Evolutionary conservation across 768 basidiomycete species (phyloP).

Genomic region (Austroboletus festivus): DNA sequence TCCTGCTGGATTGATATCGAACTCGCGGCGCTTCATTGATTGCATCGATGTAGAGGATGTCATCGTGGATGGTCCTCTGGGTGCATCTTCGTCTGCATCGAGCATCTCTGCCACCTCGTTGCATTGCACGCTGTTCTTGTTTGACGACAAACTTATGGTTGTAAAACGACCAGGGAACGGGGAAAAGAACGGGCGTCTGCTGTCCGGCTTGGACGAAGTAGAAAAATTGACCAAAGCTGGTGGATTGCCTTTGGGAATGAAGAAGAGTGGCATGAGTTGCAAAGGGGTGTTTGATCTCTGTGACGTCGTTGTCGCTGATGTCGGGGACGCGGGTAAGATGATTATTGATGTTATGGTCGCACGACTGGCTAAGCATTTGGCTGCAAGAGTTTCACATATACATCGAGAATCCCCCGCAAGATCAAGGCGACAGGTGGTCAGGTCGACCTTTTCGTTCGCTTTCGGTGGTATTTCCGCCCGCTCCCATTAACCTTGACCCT

Average conservation of each 20-base stretch:
- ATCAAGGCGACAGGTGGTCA: conserved; percentile 84
- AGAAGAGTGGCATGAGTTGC: conserved; percentile 78
- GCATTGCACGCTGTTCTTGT: conserved; percentile 87
- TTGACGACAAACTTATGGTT: conserved; percentile 91
- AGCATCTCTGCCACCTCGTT: conserved; percentile 47
- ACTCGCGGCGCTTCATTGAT: conserved; percentile 83
- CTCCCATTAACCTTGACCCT: conserved; percentile 64
- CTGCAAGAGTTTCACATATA: conserved; percentile 79
- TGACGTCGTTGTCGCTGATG: conserved; percentile 79
- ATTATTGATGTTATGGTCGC: background rate
- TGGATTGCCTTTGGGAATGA: conserved; percentile 59
- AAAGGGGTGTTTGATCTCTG: conserved; percentile 83
- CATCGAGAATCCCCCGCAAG: conserved; percentile 77
- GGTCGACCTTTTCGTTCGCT: conserved; percentile 81
- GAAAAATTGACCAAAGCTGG: conserved; percentile 69
- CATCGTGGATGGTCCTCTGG: conserved; percentile 43
- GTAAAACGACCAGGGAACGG: conserved; percentile 79
- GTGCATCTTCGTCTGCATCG: conserved; percentile 42
- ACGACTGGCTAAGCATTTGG: conserved; percentile 7
- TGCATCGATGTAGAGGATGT: conserved; percentile 92
- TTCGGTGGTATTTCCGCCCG: conserved; percentile 74
- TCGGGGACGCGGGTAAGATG: conserved; percentile 76
- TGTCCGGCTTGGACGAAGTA: conserved; percentile 76
- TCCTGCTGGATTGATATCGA: conserved; percentile 86
- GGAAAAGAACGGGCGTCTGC: conserved; percentile 66